Evolutionary conservation across 345 rosid genomes (phyloP).

Genomic region (Melastoma malabathricum): DNA sequence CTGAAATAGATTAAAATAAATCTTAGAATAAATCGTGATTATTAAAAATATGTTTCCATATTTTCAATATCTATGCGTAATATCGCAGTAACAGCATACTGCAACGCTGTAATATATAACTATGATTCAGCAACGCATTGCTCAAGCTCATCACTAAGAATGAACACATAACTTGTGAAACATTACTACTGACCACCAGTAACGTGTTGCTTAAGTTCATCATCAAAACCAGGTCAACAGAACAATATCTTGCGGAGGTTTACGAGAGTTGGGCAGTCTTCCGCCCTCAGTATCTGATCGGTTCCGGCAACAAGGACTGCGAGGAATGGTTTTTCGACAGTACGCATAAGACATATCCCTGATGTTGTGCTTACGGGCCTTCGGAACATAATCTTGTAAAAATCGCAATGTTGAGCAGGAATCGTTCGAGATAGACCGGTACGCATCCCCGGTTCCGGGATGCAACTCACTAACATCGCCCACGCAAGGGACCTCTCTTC

Average conservation of each 20-base stretch:
- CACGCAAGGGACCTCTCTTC: conserved; percentile 83
- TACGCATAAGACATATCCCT: conserved; percentile 17
- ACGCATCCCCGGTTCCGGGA: conserved; percentile 88
- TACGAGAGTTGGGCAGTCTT: conserved; percentile 54
- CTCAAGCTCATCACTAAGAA: no score
- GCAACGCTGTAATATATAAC: no score
- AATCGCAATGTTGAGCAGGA: conserved; percentile 24
- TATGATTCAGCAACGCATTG: no score
- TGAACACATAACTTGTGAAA: no score
- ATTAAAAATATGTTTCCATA: no score
- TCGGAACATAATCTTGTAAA: background rate
- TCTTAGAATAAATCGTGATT: no score
- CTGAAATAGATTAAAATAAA: no score
- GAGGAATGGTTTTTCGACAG: conserved; percentile 99
- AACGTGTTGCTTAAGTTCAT: no score
- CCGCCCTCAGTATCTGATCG: conserved; percentile 93
- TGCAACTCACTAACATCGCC: conserved; percentile 76
- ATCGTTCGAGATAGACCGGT: conserved; percentile 77
- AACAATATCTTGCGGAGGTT: conserved; percentile 58
- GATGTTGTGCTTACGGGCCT: background rate
- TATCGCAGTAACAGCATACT: no score
- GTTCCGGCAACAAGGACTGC: conserved; percentile 95
- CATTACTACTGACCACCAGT: no score
- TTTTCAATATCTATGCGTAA: no score
- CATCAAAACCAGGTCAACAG: no score